Evolutionary conservation across 2,329 filamentous ascomycete species (phyloP), one percentile per base, ranked within the genome.

Genomic region (Immersiporthe knoxdaviesiana): DNA sequence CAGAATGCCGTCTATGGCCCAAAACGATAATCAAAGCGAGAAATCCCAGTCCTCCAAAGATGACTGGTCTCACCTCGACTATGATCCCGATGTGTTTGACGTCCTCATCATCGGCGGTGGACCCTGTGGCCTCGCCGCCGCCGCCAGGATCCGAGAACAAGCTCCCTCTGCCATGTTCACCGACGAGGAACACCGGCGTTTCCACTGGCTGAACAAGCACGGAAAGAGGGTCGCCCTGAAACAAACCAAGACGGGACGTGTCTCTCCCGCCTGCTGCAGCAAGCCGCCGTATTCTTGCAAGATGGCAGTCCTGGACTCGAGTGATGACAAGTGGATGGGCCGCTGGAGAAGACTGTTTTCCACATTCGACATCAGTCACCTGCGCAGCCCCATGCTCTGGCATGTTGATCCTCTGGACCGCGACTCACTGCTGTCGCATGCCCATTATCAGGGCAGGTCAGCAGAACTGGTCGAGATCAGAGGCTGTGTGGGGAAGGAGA

Each of bases 361-460:
- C 41, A 86, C 85, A 2, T 87, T 93, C 59, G 85, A 89, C 63
- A 95, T 95, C 61, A 83, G 85, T 1, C 88, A 94, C 74, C 81
- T 96, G 52, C 85, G 92, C 21, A 94, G 91, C 73, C 92, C 91
- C 0, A 92, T 95, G 90, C 91, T 94, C 75, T 95, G 93, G 81
- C 92, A 96, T 75, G 84, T 92, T 18, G 92, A 95, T 75, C 92
- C 92, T 0, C 83, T 86, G 0, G 92, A 95, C 77, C 84, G 91
- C 1, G 92, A 95, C 79, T 90, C 90, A 0, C 80, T 95, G 74
- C 80, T 94, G 30, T 90, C 88, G 0, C 92, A 90, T 78, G 85
- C 91, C 0, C 88, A 91, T 74, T 84, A 86, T 68, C 81, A 85
- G 24, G 84, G 84, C 0, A 80, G 88, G n/a, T 85, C 88, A 69